These are phyloP conservation scores for Gracilaria domingensis DNA, from an alignment of 23 red algal species.

Conservation along the genomic window DNA sequence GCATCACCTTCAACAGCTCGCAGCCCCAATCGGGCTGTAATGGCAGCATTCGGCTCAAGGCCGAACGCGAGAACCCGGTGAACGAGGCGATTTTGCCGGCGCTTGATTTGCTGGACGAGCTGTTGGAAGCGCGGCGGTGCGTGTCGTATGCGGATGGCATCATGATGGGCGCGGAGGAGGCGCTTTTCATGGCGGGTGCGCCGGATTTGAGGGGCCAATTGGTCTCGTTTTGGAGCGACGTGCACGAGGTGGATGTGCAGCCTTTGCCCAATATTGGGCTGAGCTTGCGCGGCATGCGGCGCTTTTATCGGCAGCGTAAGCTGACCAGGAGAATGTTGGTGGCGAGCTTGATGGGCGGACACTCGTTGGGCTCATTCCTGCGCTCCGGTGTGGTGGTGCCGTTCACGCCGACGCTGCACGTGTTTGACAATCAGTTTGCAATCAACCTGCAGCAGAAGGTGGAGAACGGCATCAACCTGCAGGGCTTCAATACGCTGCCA, in stretches of 20 bases:
- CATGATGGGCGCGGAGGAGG: background rate
- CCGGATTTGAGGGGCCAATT: background rate
- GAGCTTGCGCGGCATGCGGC: background rate
- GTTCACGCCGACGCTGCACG: background rate
- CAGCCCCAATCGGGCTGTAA: slow-evolving; percentile 25
- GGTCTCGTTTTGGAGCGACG: background rate
- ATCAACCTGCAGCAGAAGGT: background rate
- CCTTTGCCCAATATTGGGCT: slow-evolving; percentile 6
- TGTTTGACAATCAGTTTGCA: background rate
- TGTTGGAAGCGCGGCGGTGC: background rate
- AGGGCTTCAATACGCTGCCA: background rate
- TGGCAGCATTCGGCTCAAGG: slow-evolving; percentile 6
- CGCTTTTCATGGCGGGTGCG: background rate
- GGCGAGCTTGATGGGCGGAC: background rate
- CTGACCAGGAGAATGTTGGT: background rate
- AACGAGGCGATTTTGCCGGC: background rate
- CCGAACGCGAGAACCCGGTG: background rate
- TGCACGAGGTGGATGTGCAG: background rate
- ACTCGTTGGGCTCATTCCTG: slow-evolving; percentile 16
- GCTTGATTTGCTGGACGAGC: background rate
- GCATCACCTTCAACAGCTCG: slow-evolving; percentile 8
- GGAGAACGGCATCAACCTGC: background rate
- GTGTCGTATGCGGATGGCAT: slow-evolving; percentile 35
- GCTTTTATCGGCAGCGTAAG: background rate
- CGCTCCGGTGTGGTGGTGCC: background rate